Percentiles rank a stretch among this genome's conserved stretches.
phyloP scores from a whole-genome alignment of 179 eudicot genomes.

The Vitellaria paradoxa region DNA sequence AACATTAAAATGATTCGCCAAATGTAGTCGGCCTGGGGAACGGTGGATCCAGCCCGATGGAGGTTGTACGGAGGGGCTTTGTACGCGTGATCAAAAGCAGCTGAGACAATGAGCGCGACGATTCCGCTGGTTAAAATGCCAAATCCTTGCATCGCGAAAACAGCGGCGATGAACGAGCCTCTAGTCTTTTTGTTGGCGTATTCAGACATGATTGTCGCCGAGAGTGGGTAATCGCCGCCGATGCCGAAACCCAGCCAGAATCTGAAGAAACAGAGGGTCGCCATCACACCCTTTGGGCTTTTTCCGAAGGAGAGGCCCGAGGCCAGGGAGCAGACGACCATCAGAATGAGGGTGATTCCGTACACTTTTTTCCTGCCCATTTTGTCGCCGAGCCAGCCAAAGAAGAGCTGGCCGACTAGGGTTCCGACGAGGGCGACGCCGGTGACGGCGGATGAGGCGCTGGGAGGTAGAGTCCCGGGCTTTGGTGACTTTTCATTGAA shows the following conservation, averaged over 20 bases:
- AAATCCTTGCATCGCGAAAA: slow-evolving; percentile 59
- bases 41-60: slow-evolving; percentile 15
- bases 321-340: slow-evolving; percentile 32
- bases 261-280: slow-evolving; percentile 46
- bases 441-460: slow-evolving; percentile 33
- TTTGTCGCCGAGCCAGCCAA: slow-evolving; percentile 55
- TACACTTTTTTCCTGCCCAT: slow-evolving; percentile 44
- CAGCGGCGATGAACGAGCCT: slow-evolving; percentile 48
- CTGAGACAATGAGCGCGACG: slow-evolving; percentile 28
- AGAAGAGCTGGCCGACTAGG: slow-evolving; percentile 43
- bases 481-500: neutral
- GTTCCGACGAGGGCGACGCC: slow-evolving; percentile 50
- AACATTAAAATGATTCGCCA: slow-evolving; percentile 52
- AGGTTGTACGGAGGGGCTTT: slow-evolving; percentile 24
- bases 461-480: slow-evolving; percentile 37
- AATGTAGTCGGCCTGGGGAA: slow-evolving; percentile 29
- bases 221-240: slow-evolving; percentile 58
- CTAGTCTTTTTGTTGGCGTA: slow-evolving; percentile 55
- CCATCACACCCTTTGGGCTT: slow-evolving; percentile 31
- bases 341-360: slow-evolving; percentile 39
- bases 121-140: slow-evolving; percentile 44
- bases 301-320: slow-evolving; percentile 41
- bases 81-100: slow-evolving; percentile 23
- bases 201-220: slow-evolving; percentile 59
- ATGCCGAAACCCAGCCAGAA: slow-evolving; percentile 58